phyloP scores from a whole-genome alignment of 2,329 filamentous ascomycete species.

The Diaporthe capsici region DNA sequence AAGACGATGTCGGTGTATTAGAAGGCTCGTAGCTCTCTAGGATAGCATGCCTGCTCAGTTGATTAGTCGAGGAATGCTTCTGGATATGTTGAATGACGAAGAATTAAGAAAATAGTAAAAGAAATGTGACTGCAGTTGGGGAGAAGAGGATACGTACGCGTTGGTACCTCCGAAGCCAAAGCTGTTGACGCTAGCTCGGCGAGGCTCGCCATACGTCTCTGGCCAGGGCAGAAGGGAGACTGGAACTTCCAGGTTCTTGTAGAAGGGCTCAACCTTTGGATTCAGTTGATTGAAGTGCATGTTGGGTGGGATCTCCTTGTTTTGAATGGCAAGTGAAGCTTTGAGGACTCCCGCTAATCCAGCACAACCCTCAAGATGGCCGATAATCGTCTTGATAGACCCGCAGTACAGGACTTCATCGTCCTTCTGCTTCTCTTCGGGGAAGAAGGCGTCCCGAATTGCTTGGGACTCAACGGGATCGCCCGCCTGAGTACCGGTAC shows the following conservation, averaged over 20 bases:
- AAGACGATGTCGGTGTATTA: background rate
- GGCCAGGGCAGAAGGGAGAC: conserved; percentile 1
- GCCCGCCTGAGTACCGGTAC: conserved; percentile 55
- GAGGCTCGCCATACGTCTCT: conserved; percentile 33
- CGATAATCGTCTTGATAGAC: conserved; percentile 47
- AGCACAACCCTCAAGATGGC: conserved; percentile 45
- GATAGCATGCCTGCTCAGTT: background rate
- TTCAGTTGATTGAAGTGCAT: conserved; percentile 42
- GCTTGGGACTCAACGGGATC: conserved; percentile 60
- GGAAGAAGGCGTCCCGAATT: conserved; percentile 57
- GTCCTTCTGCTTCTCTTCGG: background rate
- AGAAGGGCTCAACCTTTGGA: conserved; percentile 41
- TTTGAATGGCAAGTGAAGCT: conserved; percentile 42
- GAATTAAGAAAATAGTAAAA: no score
- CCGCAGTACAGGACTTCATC: conserved; percentile 38
- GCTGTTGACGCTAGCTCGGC: conserved; percentile 47
- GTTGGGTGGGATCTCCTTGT: conserved; percentile 44
- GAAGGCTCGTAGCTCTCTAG: background rate
- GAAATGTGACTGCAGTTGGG: no score
- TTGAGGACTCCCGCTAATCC: conserved; percentile 46
- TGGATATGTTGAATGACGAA: no score
- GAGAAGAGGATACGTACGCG: background rate
- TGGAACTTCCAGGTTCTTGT: conserved; percentile 39
- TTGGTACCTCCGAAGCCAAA: conserved; percentile 50
- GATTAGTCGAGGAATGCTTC: background rate